phyloP scores from a whole-genome alignment of 129 eudicot genomes.

The Flaveria bidentis region DNA sequence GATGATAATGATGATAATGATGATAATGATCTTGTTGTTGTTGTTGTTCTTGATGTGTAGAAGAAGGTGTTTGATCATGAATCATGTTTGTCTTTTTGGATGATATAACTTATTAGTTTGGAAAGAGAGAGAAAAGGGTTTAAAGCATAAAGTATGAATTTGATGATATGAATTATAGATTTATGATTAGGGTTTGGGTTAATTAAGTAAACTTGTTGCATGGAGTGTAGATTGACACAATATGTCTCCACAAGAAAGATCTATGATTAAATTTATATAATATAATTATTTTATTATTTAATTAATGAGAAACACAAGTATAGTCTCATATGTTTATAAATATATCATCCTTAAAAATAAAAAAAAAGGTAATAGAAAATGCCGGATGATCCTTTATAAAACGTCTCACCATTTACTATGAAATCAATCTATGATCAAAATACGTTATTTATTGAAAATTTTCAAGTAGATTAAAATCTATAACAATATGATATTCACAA shows the following conservation, averaged over 20 bases:
- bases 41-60: slow-evolving; percentile 22
- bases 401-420: no score
- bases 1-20: slow-evolving; percentile 26
- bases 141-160: slow-evolving; percentile 29
- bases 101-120: slow-evolving; percentile 12
- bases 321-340: no score
- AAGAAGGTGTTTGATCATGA: slow-evolving; percentile 38
- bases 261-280: not conserved
- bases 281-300: not conserved
- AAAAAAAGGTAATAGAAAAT: no score
- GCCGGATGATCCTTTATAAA: no score
- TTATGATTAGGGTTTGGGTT: slow-evolving; percentile 33
- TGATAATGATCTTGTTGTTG: slow-evolving; percentile 16
- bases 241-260: not conserved
- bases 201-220: slow-evolving; percentile 27
- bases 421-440: no score
- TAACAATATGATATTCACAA: no score
- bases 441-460: no score
- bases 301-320: no score
- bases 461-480: no score
- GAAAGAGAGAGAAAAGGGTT: slow-evolving; percentile 25
- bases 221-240: slow-evolving; percentile 30
- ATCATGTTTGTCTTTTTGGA: slow-evolving; percentile 33
- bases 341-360: no score
- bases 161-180: slow-evolving; percentile 1